Base-by-base conservation (phyloP, 2,329 filamentous ascomycete species). In the Leptographium procerum region DNA sequence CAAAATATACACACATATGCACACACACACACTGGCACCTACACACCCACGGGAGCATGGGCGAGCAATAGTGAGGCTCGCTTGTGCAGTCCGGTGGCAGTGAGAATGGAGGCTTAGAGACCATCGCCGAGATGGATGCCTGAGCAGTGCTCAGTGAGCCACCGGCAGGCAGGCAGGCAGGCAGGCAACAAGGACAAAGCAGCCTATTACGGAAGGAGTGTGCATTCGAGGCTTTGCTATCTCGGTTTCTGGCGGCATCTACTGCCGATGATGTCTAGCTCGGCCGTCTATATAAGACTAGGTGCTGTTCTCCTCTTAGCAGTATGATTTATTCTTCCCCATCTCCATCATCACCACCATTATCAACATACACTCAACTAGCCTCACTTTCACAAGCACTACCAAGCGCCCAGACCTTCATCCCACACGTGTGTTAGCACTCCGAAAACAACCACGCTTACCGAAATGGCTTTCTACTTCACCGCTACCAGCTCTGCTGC, bases 401-500 rank as follows among this genome's bases (percentile, higher is more conserved):
- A 19, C 24, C 19, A 14, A 5, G 11, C 11, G 11, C 14, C 9
- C 9, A 29, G 19, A 51, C 47, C 13, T 29, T 33, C 36, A 40
- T 40, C 36, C 16, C 36, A 16, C 3, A 40, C 36, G 36, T 3
- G 34, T 14, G n/a, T n/a, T n/a, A n/a, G n/a, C n/a, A 36, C n/a
- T 40, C 31, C 16, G 50, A 47, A 34, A 50, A 26, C 11, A 33
- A 52, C 31, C 31, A 56, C 19, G 6, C 24, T 24, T 24, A 33
- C 52, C 57, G 61, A 54, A 60, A 63, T 59, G 72, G 72, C 71
- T 58, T 68, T 63, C 60, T 67, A 68, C 63, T 64, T 24, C 9
- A 28, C 67, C 60, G 66, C 70, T 16, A 40, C 13, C 36, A 40
- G 36, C 36, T 40, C 36, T 40, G 14, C 16, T 19, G 36, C 36